Base-by-base conservation (phyloP, 257 asterid genomes). In the Solanum sparsipilum region DNA sequence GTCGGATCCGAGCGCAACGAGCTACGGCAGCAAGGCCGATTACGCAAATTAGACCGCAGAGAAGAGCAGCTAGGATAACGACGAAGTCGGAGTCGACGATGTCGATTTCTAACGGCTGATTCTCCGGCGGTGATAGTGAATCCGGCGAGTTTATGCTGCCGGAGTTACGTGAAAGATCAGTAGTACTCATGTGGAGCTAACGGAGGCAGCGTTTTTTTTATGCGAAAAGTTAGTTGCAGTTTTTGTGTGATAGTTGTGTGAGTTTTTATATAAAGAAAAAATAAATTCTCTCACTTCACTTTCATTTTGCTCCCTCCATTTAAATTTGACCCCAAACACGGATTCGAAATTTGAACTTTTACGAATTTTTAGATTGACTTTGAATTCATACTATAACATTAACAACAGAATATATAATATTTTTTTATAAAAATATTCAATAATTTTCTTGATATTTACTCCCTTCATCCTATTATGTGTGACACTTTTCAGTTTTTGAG, bases 1-100 rank as follows among this genome's bases (percentile, higher is more conserved):
- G 90, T 16, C 91, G 88, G 81, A 89, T 46, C 90, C 91, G 79
- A 12, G 89, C 89, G 87, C 91, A 87, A 12, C 90, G 87, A 20
- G 89, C 90, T 29, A 90, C 83, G 20, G 89, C 85, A 36, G 86
- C 83, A 11, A 87, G 88, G 20, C 90, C 91, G 67, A 89, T 88
- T 15, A 87, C 71, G 82, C 91, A 89, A 41, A 89, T 89, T 21
- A 89, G 81, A 1, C 90, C 91, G 88, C 91, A 89, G 67, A 89
- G 88, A 36, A 89, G 88, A 3, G 89, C 90, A 1, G 90, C 90
- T 32, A 87, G 63, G 85, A 90, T 90, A 2, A 89, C 89, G 52
- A 90, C 74, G 68, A 87, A 85, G 89, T 88, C 90, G 41, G 90
- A 78, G 21, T 84, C 73, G 31, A 70, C 82, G 38, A 38, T 48